phyloP scores from a whole-genome alignment of 805 yeast genomes.

The Yarrowia keelungensis region DNA sequence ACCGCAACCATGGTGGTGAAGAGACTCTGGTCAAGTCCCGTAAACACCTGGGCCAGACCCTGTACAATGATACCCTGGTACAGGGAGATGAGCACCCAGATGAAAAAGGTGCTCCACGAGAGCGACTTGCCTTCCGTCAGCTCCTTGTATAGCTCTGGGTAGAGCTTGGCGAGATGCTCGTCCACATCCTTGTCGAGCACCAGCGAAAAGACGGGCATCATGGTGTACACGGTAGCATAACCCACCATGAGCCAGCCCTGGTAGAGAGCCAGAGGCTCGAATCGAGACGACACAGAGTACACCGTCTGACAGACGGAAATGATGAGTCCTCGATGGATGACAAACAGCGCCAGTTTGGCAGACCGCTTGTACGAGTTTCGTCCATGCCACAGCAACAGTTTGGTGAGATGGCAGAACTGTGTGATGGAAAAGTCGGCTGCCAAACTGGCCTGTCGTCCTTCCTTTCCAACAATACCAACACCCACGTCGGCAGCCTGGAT shows the following conservation, averaged over 20 bases:
- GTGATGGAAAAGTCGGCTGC: constrained; percentile 97
- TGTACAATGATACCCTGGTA: constrained; percentile 91
- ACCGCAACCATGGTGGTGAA: constrained; percentile 84
- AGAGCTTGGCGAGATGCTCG: constrained; percentile 83
- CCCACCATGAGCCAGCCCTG: constrained; percentile 99
- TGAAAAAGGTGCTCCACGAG: constrained; percentile 84
- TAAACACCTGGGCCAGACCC: constrained; percentile 76
- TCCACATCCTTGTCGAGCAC: constrained; percentile 91
- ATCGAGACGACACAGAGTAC: constrained; percentile 80
- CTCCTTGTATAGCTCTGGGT: constrained; percentile 95
- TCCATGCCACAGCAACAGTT: constrained; percentile 94
- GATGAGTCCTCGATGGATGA: constrained; percentile 93
- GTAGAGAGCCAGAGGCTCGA: constrained; percentile 92
- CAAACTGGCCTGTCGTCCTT: constrained; percentile 94
- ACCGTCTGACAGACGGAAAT: constrained; percentile 96
- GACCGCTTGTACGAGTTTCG: constrained; percentile 95
- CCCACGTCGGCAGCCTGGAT: constrained; percentile 99
- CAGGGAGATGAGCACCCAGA: constrained; percentile 89
- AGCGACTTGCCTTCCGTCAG: constrained; percentile 85
- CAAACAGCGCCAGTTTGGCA: constrained; percentile 93
- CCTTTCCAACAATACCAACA: constrained; percentile 98
- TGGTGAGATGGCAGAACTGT: constrained; percentile 87
- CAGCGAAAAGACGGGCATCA: constrained; percentile 96
- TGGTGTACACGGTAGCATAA: constrained; percentile 94
- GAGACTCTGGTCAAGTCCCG: constrained; percentile 61